Evolutionary conservation across 2,329 filamentous ascomycete species (phyloP), one percentile per base, ranked within the genome.

Genomic region (Huntiella abstrusa): DNA sequence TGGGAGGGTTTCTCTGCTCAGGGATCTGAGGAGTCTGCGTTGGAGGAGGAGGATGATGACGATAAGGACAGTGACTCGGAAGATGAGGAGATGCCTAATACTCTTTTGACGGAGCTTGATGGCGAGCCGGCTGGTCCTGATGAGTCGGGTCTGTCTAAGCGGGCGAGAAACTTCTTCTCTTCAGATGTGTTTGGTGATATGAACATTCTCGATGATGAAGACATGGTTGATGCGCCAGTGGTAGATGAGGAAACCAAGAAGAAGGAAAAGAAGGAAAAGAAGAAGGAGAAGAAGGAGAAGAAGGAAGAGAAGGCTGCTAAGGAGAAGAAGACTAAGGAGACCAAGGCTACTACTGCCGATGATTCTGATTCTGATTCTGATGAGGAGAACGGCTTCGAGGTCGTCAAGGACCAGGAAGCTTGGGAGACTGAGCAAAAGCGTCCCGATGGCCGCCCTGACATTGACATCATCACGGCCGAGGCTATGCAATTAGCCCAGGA

Each of bases 391-490:
- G 66, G 71, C 4, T 80, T 83, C 49, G 77, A 84, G 55, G 67
- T 76, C 13, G 75, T 80, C 17, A 54, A 61, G 13, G 66, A 70
- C 38, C 68, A 75, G 36, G 65, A 66, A 4, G 66, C 73, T 49
- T 85, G 80, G 80, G 78, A 83, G 54, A 68, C 76, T 51, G 71
- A 77, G 45, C 75, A 73, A 51, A 70, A 71, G 45, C 70, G 66
- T 51, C 68, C 75, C 47, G 73, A 82, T 54, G 79, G 78, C 48
- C 73, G 70, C 55, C 64, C 70, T 36, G 87, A 95, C 58, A 93
- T 98, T 62, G 86, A 96, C 60, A 96, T 98, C 56, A 93, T 96
- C 57, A 98, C 91, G n/a, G 91, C 86, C 4, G 91, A 98, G 67
- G 91, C 92, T 52, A 98, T 98, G 91, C 92, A 88, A 0, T 71